Evolutionary conservation across 352 stramenopile genomes (phyloP).

Genomic region (Phytophthora lateralis): DNA sequence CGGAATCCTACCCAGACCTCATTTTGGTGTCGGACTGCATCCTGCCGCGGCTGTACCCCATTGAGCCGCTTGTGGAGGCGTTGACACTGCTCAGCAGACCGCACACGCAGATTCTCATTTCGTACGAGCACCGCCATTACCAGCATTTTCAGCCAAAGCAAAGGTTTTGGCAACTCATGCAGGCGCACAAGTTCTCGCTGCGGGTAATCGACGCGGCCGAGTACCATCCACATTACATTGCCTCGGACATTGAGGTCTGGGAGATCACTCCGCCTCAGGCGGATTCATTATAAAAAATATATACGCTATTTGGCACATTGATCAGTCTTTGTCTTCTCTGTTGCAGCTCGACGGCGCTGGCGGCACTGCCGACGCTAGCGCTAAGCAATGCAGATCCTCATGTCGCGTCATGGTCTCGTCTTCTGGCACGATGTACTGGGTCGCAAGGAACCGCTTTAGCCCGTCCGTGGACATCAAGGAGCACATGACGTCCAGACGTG

Average conservation of each 20-base stretch:
- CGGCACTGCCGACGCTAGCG: slow-evolving; percentile 36
- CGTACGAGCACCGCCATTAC: slow-evolving; percentile 89
- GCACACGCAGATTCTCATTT: slow-evolving; percentile 76
- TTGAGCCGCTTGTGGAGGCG: slow-evolving; percentile 93
- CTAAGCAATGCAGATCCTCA: slow-evolving; percentile 65
- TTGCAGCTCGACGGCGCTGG: slow-evolving; percentile 21
- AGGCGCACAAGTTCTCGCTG: slow-evolving; percentile 49
- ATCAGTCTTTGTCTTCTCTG: slow-evolving; percentile 4
- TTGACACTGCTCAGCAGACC: slow-evolving; percentile 70
- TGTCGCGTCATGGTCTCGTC: slow-evolving; percentile 41
- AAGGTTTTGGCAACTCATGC: slow-evolving; percentile 80
- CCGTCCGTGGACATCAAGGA: slow-evolving; percentile 75
- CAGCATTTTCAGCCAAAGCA: slow-evolving; percentile 80
- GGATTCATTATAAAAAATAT: slow-evolving; percentile 1
- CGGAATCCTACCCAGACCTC: slow-evolving; percentile 56
- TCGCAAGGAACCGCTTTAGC: slow-evolving; percentile 63
- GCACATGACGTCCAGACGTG: slow-evolving; percentile 78
- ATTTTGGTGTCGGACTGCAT: slow-evolving; percentile 96
- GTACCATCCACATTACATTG: slow-evolving; percentile 78
- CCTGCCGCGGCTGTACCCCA: slow-evolving; percentile 95
- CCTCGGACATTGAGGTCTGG: slow-evolving; percentile 92
- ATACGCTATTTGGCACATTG: not conserved
- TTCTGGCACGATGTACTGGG: slow-evolving; percentile 55
- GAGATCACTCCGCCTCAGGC: slow-evolving; percentile 36
- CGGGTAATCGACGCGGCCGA: slow-evolving; percentile 51